Base-by-base conservation (phyloP, 129 eudicot species). In the Rutidosis leptorrhynchoides region DNA sequence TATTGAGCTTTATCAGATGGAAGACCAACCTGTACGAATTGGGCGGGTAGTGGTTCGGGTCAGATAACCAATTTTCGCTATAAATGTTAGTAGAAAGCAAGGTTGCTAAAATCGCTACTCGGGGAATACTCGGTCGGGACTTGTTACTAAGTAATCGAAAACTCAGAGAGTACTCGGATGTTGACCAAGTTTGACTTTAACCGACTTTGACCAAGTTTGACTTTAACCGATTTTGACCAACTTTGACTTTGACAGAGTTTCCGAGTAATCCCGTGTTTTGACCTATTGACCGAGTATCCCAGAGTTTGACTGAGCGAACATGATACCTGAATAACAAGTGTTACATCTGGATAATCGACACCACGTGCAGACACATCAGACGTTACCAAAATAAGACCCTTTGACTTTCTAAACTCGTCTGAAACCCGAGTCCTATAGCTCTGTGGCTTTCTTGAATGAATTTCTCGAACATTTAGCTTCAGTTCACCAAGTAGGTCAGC, bases 351-450 rank as follows among this genome's bases (percentile, higher is more conserved):
- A 79, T 94, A 94, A 78, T 94, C 97, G 15, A 94, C 97, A 58
- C 99, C 99, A 63, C 99, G 99, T 9, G 99, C 99, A 63, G 99
- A 94, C 12, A 94, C 99, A 71, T 94, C 99, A 58, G 99, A 94
- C n/a, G 99, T 84, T 28, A 94, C 97, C 26, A 94, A 88, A 66
- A 94, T 89, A 55, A 94, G 90, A 57, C 95, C 93, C 72, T 84
- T 94, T 53, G 99, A 94, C 80, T 72, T 83, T 33, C 99, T 75
- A 58, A 94, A 94, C 68, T 94, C 99, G 52, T 94, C 97, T 2
- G 99, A 94, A 33, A 94, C 77, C 60, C 90, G 81, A 24, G 99
- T 89, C 68, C 99, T 74, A 69, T 89, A 89, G 75, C 90, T 83
- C 72, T 94, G 99, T 43, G 97, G 86, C 77, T 94, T 94, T 69